phyloP scores from a whole-genome alignment of 768 basidiomycete genomes.

The Tephrocybe rancida region DNA sequence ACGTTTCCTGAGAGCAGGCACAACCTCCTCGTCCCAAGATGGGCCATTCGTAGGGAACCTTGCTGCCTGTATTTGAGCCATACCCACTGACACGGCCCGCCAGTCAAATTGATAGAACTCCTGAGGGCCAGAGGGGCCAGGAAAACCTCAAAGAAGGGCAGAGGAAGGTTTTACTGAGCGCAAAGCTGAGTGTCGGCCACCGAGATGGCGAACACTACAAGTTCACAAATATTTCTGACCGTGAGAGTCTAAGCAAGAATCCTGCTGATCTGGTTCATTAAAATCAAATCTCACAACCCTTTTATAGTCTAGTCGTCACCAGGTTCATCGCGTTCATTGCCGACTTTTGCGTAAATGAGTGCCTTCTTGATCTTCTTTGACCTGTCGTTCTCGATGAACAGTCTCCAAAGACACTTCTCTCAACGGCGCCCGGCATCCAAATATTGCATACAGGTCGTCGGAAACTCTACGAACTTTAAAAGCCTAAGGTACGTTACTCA shows the following conservation, averaged over 20 bases:
- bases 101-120: slow-evolving; percentile 6
- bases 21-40: slow-evolving; percentile 83
- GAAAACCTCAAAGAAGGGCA: not conserved
- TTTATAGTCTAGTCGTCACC: slow-evolving; percentile 6
- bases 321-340: not conserved
- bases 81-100: slow-evolving; percentile 16
- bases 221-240: slow-evolving; percentile 14
- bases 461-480: not conserved
- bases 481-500: not conserved
- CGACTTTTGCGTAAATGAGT: slow-evolving; percentile 1
- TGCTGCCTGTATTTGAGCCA: slow-evolving; percentile 48
- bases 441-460: not conserved
- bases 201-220: slow-evolving; percentile 13
- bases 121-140: slow-evolving; percentile 5
- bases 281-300: not conserved
- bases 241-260: slow-evolving; percentile 14
- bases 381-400: not conserved
- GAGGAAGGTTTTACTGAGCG: slow-evolving; percentile 6
- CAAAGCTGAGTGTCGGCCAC: slow-evolving; percentile 16
- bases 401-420: not conserved
- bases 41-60: slow-evolving; percentile 40
- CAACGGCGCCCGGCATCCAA: not conserved
- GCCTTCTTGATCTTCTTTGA: slow-evolving; percentile 11
- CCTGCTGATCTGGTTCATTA: not conserved
- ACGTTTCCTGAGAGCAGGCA: slow-evolving; percentile 82